phyloP scores from a whole-genome alignment of 768 basidiomycete species.

The Austroboletus eburneus region DNA sequence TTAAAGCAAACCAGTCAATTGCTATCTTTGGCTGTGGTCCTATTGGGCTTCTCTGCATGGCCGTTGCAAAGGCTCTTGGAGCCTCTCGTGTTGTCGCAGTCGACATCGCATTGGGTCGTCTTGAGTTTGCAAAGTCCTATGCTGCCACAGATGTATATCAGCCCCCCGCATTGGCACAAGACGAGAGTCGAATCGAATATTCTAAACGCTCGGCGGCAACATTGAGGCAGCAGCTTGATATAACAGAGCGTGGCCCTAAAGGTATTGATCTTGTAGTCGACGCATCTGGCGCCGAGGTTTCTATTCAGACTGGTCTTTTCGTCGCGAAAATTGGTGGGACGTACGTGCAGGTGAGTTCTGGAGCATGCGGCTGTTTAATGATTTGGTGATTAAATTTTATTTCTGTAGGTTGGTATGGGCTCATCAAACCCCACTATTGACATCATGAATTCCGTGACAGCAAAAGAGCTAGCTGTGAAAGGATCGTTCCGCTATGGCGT shows the following conservation, averaged over 20 bases:
- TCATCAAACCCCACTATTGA: conserved; percentile 71
- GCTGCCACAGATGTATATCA: conserved; percentile 75
- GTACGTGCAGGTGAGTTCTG: conserved; percentile 52
- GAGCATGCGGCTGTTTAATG: conserved; percentile 2
- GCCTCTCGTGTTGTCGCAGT: conserved; percentile 81
- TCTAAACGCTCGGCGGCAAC: conserved; percentile 65
- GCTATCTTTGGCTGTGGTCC: conserved; percentile 89
- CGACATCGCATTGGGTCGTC: conserved; percentile 69
- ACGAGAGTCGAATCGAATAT: conserved; percentile 67
- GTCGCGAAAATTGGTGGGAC: conserved; percentile 75
- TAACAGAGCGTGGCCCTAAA: conserved; percentile 65
- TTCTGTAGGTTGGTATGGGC: conserved; percentile 81
- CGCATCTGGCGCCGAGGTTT: conserved; percentile 89
- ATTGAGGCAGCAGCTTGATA: conserved; percentile 61
- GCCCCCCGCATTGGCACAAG: conserved; percentile 55
- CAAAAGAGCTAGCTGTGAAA: conserved; percentile 77
- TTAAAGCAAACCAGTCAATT: conserved; percentile 73
- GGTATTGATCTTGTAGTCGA: conserved; percentile 87
- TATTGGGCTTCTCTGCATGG: conserved; percentile 86
- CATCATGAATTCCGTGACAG: conserved; percentile 46
- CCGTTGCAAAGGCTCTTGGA: conserved; percentile 91
- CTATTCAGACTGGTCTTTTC: conserved; percentile 81
- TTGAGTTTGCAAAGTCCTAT: conserved; percentile 83
- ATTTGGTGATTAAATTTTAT: conserved; percentile 1
- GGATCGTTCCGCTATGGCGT: conserved; percentile 93